These are phyloP conservation scores for Fistulinella prunicolor DNA, from an alignment of 768 basidiomycete species.

Conservation along the genomic window DNA sequence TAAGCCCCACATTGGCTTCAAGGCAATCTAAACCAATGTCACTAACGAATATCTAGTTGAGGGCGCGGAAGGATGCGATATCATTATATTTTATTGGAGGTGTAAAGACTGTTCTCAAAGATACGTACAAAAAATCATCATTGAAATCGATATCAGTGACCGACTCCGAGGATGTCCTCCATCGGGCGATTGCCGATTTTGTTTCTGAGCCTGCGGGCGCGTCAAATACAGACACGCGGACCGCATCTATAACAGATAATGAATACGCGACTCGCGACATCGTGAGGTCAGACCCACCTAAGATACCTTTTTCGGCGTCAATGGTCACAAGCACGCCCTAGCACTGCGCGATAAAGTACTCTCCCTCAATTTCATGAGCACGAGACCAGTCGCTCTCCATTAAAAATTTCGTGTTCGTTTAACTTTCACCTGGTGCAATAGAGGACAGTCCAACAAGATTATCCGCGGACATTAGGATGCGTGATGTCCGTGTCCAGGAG, in stretches of 20 bases:
- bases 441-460: constrained; percentile 86
- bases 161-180: no score
- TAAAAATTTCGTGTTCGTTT: constrained; percentile 97
- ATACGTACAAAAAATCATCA: no score
- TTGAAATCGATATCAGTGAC: no score
- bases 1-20: no score
- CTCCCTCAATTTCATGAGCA: constrained; percentile 93
- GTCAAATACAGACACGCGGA: constrained; percentile 89
- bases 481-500: constrained; percentile 99
- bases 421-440: constrained; percentile 98
- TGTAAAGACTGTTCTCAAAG: no score
- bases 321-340: constrained; percentile 81
- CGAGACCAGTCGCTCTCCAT: constrained; percentile 92
- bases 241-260: constrained; percentile 60
- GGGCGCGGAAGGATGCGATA: no score
- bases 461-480: constrained; percentile 93
- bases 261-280: neutral
- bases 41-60: no score
- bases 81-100: no score
- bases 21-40: no score
- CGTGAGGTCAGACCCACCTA: constrained; percentile 52
- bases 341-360: constrained; percentile 88
- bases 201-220: constrained; percentile 98
- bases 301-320: constrained; percentile 97
- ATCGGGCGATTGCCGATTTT: no score